Conservation (phyloP, 2,329 filamentous ascomycete species). For the Aspergillus hortae region DNA sequence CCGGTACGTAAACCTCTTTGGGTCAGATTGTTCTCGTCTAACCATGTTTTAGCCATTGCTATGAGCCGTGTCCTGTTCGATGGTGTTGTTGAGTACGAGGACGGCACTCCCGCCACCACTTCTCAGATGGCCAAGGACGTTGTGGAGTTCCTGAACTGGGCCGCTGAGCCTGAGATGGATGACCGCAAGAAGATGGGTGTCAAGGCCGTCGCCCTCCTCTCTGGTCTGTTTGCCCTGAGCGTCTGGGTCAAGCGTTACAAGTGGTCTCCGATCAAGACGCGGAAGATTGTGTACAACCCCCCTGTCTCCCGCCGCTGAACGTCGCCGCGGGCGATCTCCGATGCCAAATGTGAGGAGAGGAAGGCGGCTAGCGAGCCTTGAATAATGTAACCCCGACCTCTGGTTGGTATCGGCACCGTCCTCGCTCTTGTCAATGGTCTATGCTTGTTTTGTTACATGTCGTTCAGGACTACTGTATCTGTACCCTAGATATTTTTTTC, state of each 20-base stretch:
- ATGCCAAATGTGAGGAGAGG: constrained; percentile 26
- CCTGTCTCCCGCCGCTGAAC: constrained; percentile 48
- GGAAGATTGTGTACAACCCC: constrained; percentile 86
- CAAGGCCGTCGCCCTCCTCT: constrained; percentile 83
- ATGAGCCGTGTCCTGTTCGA: constrained; percentile 99
- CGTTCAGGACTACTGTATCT: constrained; percentile 39
- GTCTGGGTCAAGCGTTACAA: constrained; percentile 99
- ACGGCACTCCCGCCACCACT: constrained; percentile 86
- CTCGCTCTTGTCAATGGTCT: constrained; percentile 28
- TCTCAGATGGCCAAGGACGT: constrained; percentile 99
- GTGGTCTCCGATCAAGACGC: constrained; percentile 93
- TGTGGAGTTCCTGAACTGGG: constrained; percentile 98
- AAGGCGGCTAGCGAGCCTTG: constrained; percentile 21
- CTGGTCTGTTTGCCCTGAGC: constrained; percentile 77
- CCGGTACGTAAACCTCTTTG: constrained; percentile 52
- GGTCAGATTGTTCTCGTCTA: not conserved
- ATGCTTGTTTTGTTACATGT: constrained; percentile 37
- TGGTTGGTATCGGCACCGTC: constrained; percentile 20
- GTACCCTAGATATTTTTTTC: constrained; percentile 42
- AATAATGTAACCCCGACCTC: constrained; percentile 25
- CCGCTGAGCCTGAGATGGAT: constrained; percentile 98
- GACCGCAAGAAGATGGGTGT: constrained; percentile 99
- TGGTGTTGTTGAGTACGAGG: constrained; percentile 95
- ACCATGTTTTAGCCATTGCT: constrained; percentile 60
- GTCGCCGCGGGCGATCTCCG: constrained; percentile 26